Conservation (phyloP, 306 rosid genomes). For the Medicago ruthenica region DNA sequence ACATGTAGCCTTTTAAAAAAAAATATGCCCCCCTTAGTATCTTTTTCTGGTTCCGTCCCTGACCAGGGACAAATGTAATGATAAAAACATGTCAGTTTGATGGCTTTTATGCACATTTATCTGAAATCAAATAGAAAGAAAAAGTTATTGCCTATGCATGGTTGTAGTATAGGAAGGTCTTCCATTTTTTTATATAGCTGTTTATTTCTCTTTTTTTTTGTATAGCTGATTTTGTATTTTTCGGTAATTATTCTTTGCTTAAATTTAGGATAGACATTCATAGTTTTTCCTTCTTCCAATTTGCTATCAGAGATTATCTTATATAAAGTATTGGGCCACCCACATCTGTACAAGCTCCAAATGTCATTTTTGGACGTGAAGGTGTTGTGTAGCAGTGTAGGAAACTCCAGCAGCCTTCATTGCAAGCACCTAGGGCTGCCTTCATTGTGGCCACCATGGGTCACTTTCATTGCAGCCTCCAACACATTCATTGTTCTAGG, state of each 20-base stretch:
- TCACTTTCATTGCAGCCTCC: neutral
- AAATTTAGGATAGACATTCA: neutral
- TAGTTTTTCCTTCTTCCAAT: neutral
- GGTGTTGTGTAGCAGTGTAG: neutral
- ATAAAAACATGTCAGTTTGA: conserved; percentile 6
- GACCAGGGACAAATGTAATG: neutral
- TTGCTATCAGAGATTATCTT: neutral
- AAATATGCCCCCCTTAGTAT: too few relatives aligned
- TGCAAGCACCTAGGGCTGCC: neutral
- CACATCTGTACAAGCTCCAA: neutral
- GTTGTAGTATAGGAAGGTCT: neutral
- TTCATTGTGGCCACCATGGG: neutral
- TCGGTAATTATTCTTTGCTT: neutral
- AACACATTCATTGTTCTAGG: neutral
- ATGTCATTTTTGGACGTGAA: neutral
- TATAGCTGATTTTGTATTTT: neutral
- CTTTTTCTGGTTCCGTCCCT: too few relatives aligned
- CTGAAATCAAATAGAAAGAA: neutral
- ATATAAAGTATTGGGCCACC: neutral
- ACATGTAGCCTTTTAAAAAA: too few relatives aligned
- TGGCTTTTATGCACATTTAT: neutral
- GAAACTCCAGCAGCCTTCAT: neutral
- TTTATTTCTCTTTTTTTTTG: neutral
- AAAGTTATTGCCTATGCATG: neutral
- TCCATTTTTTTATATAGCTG: neutral